Evolutionary conservation across 202 grass and related monocot species (phyloP), one percentile per base, ranked within the genome.

Genomic region (Setaria viridis): DNA sequence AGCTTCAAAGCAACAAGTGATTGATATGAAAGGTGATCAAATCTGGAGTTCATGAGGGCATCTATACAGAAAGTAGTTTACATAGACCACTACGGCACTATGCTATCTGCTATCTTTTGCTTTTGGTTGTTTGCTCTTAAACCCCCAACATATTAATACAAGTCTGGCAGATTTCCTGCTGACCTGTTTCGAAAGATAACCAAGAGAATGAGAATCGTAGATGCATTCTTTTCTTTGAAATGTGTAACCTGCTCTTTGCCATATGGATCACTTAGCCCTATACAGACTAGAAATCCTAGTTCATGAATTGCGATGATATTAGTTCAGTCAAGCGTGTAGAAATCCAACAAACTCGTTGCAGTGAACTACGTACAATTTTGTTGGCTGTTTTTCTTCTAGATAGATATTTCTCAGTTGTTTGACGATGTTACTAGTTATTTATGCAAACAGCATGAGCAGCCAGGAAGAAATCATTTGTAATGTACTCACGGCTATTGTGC

Each of bases 401-500:
- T 15, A 14, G 14, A 15, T 15, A 53, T 53, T 53, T 53, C 14
- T 17, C 19, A 54, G 6, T 54, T n/a, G 1, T 57, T 53, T 25
- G 25, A 25, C 11, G 19, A 57, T 57, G 1, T 53, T 57, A n/a
- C 17, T n/a, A 57, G 7, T 25, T 25, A 25, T 25, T 0, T 25
- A 25, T 25, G 25, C 25, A 25, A 25, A 25, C 19, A n/a, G 54
- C 7, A 57, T 57, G 54, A n/a, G 54, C 19, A 57, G 54, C 19
- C 19, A n/a, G 2, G 16, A 55, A 55, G 55, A 20, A 35, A 25
- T 25, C 25, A 25, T 25, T 41, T 41, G 14, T 6, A 11, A 17
- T 5, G 3, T 82, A 86, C 95, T 90, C 79, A 98, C 95, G 9
- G 89, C 95, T 73, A 92, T 70, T 42, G 88, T 85, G 86, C 93